Evolutionary conservation across 306 rosid species (phyloP).

Genomic region (Vigna trinervia): DNA sequence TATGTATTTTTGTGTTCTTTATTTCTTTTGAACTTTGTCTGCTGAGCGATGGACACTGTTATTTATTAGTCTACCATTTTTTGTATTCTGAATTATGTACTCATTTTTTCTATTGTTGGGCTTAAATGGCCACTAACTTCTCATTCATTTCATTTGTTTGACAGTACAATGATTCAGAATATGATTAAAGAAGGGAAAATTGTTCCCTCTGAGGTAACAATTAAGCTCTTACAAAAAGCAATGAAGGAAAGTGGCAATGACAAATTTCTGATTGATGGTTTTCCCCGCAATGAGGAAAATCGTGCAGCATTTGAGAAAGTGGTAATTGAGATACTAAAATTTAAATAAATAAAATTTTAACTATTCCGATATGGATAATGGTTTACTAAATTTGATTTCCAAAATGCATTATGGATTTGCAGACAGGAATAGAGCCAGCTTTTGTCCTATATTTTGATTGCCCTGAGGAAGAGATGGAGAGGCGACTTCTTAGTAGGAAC

Average conservation of each 20-base stretch:
- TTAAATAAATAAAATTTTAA: not conserved
- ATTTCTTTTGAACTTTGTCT: slow-evolving; percentile 1
- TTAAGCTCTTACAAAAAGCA: slow-evolving; percentile 88
- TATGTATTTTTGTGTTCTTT: not conserved
- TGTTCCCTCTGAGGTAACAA: slow-evolving; percentile 96
- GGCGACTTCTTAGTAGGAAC: slow-evolving; percentile 82
- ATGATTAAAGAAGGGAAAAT: slow-evolving; percentile 97
- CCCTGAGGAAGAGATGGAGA: slow-evolving; percentile 92
- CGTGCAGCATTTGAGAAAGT: slow-evolving; percentile 97
- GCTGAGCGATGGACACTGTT: not conserved
- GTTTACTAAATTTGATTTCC: slow-evolving; percentile 25
- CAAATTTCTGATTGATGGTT: slow-evolving; percentile 97
- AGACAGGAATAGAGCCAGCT: slow-evolving; percentile 90
- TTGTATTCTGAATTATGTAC: not conserved
- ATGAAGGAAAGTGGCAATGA: slow-evolving; percentile 76
- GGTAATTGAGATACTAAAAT: slow-evolving; percentile 50
- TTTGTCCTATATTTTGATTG: slow-evolving; percentile 88
- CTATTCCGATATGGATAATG: slow-evolving; percentile 25
- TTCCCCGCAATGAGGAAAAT: slow-evolving; percentile 99
- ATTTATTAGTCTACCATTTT: slow-evolving; percentile 17
- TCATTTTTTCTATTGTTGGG: slow-evolving; percentile 29
- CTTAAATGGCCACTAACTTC: slow-evolving; percentile 32
- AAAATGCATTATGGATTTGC: slow-evolving; percentile 52
- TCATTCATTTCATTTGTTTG: slow-evolving; percentile 41
- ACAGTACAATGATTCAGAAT: slow-evolving; percentile 92